A percentile compares a stretch with the other conserved stretches of the same genome.
Conservation (phyloP, 345 rosid species). For the Litchi chinensis region DNA sequence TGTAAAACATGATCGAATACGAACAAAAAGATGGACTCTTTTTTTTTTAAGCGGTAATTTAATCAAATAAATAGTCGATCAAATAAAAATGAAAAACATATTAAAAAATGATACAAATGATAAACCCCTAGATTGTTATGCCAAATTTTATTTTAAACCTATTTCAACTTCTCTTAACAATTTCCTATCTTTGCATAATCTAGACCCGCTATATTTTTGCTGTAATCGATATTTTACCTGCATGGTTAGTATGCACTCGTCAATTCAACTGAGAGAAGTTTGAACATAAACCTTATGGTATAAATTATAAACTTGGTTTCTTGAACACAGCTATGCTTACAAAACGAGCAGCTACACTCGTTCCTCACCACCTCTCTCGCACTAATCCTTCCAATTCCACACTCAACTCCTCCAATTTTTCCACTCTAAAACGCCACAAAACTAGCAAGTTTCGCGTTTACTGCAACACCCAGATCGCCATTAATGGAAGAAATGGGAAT, state of each 20-base stretch:
- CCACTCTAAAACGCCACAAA: neutral
- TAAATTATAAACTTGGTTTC: neutral
- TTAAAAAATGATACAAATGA: too few species aligned
- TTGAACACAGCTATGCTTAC: neutral
- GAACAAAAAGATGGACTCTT: too few species aligned
- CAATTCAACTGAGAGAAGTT: neutral
- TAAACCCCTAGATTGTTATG: too few species aligned
- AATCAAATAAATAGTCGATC: too few species aligned
- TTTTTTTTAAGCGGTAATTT: too few species aligned
- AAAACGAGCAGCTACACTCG: neutral
- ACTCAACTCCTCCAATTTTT: neutral
- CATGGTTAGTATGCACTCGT: neutral
- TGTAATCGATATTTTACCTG: too few species aligned
- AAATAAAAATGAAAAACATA: too few species aligned
- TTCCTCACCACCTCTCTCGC: neutral
- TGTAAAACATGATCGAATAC: too few species aligned
- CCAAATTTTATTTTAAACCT: too few species aligned
- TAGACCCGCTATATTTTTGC: too few species aligned
- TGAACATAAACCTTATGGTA: neutral
- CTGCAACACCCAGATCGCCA: conserved; percentile 69
- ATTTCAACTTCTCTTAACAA: too few species aligned
- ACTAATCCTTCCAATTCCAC: conserved; percentile 8
- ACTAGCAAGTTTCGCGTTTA: conserved; percentile 36
- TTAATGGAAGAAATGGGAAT: conserved; percentile 58
- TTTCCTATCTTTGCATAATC: too few species aligned